Base-by-base conservation (phyloP, 2,329 filamentous ascomycete genomes). In the Elsinoe fawcettii region DNA sequence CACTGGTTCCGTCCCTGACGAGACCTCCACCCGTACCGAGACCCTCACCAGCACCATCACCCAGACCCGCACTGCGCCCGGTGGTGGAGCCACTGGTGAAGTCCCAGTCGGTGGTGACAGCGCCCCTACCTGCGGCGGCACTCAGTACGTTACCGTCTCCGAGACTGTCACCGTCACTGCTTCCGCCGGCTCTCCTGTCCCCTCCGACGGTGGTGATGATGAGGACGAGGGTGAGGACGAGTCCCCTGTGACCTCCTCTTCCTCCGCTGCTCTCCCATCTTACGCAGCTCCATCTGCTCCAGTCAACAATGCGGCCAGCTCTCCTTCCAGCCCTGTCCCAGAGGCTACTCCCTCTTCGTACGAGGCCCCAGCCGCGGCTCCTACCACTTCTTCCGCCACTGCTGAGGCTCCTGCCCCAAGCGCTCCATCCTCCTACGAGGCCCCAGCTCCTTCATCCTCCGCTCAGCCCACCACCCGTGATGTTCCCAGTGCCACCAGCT, bases 331-430 rank as follows among this genome's bases (percentile, higher is more conserved):
- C 41, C 32, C 57, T 7, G 41, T n/a, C 41, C n/a, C 41, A 8
- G 54, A 11, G 30, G 25, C n/a, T 57, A 59, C 51, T 32, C 60
- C 51, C 51, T 55, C 57, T 18, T 61, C 60, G 14, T 12, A 53
- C 39, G 56, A 56, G 51, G 64, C 71, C 23, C 41, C 41, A n/a
- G 41, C 41, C n/a, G 20, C 41, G 22, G 41, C 20, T 11, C 41
- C 59, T 72, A 61, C 71, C 61, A 69, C 66, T 58, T 64, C 69
- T 61, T 71, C 55, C 20, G 32, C 47, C 30, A 39, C 43, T 11
- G 51, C 53, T 5, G 55, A 56, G 9, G 46, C 54, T 25, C 46
- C 53, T 30, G 51, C 51, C 18, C 34, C 51, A 30, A 56, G 37
- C 37, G 49, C 59, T 55, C 53, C 57, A 6, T 32, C 67, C 30